Evolutionary conservation across 192 early-diverging fungal species (phyloP).

Genomic region (Coemansia erecta): DNA sequence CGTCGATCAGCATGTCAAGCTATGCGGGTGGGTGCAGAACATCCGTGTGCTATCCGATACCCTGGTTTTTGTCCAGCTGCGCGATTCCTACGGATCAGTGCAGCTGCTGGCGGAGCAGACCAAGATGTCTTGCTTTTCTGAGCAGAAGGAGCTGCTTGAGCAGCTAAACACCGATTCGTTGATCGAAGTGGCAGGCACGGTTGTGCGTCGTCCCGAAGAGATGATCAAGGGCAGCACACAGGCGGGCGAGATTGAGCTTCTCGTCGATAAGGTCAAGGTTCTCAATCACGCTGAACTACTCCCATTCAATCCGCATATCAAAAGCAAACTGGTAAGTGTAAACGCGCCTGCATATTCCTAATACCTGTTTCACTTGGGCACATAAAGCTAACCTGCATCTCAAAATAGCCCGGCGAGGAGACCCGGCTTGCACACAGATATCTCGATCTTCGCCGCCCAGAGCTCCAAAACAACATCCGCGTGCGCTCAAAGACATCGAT

Average conservation of each 20-base stretch:
- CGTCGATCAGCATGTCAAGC: constrained; percentile 62
- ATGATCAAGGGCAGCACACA: constrained; percentile 25
- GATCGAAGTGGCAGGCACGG: constrained; percentile 63
- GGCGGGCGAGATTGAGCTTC: constrained; percentile 73
- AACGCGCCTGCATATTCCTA: not conserved
- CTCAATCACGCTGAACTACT: constrained; percentile 63
- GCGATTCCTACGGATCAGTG: constrained; percentile 71
- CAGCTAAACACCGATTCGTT: constrained; percentile 68
- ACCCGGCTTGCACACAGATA: constrained; percentile 71
- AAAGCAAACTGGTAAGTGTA: constrained; percentile 18
- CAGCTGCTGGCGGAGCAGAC: constrained; percentile 60
- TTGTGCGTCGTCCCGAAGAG: constrained; percentile 57
- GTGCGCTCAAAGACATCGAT: constrained; percentile 64
- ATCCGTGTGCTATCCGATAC: constrained; percentile 66
- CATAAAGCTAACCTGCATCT: not conserved
- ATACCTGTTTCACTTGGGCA: not conserved
- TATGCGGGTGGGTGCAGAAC: constrained; percentile 74
- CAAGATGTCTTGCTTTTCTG: constrained; percentile 45
- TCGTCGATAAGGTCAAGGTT: constrained; percentile 56
- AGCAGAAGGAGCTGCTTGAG: constrained; percentile 32
- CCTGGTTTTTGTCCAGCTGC: constrained; percentile 73
- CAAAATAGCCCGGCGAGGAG: constrained; percentile 69
- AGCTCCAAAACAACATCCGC: constrained; percentile 74
- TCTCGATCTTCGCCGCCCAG: constrained; percentile 75
- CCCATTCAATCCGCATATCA: constrained; percentile 37